Conservation (phyloP, 371 early-diverging fungal genomes). For the Mucor ambiguus region DNA sequence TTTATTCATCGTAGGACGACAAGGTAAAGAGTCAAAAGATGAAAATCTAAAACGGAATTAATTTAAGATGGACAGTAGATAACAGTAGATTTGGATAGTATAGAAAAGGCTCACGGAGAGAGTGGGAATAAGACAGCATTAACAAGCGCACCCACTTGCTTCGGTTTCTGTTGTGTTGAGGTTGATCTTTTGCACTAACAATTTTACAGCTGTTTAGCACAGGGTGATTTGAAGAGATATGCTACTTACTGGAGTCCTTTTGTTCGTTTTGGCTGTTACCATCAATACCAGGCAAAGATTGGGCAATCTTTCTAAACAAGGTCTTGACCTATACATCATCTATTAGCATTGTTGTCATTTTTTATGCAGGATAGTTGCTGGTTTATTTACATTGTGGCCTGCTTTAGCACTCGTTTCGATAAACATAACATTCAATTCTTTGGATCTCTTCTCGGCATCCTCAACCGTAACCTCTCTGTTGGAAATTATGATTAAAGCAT, state of each 20-base stretch:
- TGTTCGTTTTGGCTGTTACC: slow-evolving; percentile 39
- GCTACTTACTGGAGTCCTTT: slow-evolving; percentile 30
- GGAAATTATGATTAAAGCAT: neutral
- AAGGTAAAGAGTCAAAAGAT: neutral
- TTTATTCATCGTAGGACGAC: neutral
- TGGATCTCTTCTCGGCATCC: slow-evolving; percentile 93
- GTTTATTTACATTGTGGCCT: slow-evolving; percentile 80
- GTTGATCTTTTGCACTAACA: slow-evolving; percentile 39
- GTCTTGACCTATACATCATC: slow-evolving; percentile 64
- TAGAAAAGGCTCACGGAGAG: neutral
- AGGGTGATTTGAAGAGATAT: neutral
- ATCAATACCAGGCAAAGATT: slow-evolving; percentile 90
- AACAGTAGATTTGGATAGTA: neutral
- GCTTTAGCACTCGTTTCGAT: slow-evolving; percentile 97
- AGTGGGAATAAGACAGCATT: slow-evolving; percentile 7
- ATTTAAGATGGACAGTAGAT: neutral
- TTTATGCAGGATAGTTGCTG: neutral
- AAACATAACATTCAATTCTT: slow-evolving; percentile 92
- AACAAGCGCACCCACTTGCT: slow-evolving; percentile 36
- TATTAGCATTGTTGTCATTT: neutral
- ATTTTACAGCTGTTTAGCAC: neutral
- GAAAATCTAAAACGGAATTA: neutral
- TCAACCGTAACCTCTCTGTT: slow-evolving; percentile 87
- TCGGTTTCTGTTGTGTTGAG: slow-evolving; percentile 28
- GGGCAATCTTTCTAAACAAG: slow-evolving; percentile 93